phyloP scores from a whole-genome alignment of 345 rosid genomes.

The Moricandia moricandioides region DNA sequence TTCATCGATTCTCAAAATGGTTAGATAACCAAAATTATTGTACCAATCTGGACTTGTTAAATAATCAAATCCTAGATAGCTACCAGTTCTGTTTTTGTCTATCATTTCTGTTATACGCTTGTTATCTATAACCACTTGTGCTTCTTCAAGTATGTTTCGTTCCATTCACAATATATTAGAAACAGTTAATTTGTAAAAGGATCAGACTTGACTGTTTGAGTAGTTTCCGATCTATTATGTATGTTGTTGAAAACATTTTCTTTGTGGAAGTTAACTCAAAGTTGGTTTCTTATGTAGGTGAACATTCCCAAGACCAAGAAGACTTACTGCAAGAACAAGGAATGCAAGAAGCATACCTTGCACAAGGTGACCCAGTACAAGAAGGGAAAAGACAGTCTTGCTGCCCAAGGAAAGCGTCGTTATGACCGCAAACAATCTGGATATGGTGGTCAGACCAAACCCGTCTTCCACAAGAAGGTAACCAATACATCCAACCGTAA shows the following conservation, averaged over 20 bases:
- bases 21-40: too few species aligned
- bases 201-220: not conserved
- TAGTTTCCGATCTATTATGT: not conserved
- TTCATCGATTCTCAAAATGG: too few species aligned
- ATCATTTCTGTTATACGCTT: too few species aligned
- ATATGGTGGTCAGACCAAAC: slow-evolving; percentile 90
- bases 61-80: too few species aligned
- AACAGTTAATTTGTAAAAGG: not conserved
- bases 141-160: too few species aligned
- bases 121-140: too few species aligned
- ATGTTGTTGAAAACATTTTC: not conserved
- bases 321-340: slow-evolving; percentile 79
- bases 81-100: too few species aligned
- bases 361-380: slow-evolving; percentile 90
- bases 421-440: slow-evolving; percentile 87
- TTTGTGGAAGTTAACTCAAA: not conserved
- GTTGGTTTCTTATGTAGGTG: slow-evolving; percentile 45
- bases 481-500: not conserved
- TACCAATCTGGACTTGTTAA: too few species aligned
- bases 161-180: too few species aligned
- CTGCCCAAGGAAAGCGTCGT: slow-evolving; percentile 86
- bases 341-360: slow-evolving; percentile 83
- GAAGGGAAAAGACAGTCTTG: slow-evolving; percentile 88
- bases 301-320: slow-evolving; percentile 88
- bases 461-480: slow-evolving; percentile 92